Evolutionary conservation across 2,329 filamentous ascomycete species (phyloP), one percentile per base, ranked within the genome.

Genomic region (Cordyceps militaris): DNA sequence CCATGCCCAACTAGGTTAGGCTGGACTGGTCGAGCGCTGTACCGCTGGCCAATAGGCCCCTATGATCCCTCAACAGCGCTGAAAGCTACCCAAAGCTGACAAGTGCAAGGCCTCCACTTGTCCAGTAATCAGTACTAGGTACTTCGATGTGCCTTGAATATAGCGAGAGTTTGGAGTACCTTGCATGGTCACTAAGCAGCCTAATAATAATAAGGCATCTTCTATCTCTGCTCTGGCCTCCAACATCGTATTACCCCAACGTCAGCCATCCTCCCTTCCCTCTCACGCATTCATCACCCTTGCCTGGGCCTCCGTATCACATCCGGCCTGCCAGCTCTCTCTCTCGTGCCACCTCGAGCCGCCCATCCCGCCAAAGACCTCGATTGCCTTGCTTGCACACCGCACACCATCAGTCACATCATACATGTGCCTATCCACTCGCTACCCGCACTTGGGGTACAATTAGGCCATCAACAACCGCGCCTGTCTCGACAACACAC

Each of bases 1-100:
- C 36, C 38, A 50, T 51, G 55, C 55, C 55, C 55, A 44, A 57
- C 21, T 30, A n/a, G 6, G 55, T 51, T 50, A 57, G 46, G 26
- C 28, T n/a, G n/a, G 32, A 23, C 52, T n/a, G 16, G n/a, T 23
- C 52, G 6, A 44, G 32, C 43, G 34, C 43, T 56, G 21, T 28
- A 38, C 24, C n/a, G 6, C 21, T 24, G 36, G 43, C 23, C 28
- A 38, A 55, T 23, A 43, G 43, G 23, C 19, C 32, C 4, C n/a
- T 40, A 30, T 16, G 13, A 11, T 7, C 28, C 21, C 43, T 26
- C 10, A 14, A 30, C 11, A 47, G 32, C 32, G 32, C 42, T 38
- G 26, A 52, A 55, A 28, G 40, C 42, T 47, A 26, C 52, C 52
- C 23, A 38, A 38, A 56, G 32, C 32, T 40, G 32, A 40, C 53